Evolutionary conservation across 305 asterid species (phyloP).

Genomic region (Solanum chacoense): DNA sequence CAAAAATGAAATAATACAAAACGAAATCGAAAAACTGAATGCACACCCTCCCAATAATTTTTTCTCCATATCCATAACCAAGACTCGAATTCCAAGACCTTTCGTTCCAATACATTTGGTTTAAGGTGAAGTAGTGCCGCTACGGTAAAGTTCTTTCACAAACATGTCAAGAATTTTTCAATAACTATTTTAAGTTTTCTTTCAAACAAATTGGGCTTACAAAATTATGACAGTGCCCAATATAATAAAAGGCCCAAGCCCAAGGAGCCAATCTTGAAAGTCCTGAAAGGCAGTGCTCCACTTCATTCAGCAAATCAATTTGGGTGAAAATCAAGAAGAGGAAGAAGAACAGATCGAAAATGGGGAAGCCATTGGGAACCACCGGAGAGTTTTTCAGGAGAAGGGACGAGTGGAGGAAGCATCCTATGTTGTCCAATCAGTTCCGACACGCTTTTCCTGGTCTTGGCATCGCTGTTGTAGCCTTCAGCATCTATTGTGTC

Average conservation of each 20-base stretch:
- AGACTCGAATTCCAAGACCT: too few relatives aligned
- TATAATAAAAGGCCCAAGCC: not conserved
- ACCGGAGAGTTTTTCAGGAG: slow-evolving; percentile 88
- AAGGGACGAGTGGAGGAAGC: slow-evolving; percentile 61
- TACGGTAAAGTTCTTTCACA: too few relatives aligned
- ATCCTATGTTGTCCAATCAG: slow-evolving; percentile 49
- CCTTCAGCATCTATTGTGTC: slow-evolving; percentile 66
- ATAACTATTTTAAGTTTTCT: too few relatives aligned
- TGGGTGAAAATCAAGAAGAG: not conserved
- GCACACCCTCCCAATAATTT: too few relatives aligned
- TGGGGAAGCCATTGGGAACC: slow-evolving; percentile 53
- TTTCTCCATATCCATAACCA: too few relatives aligned
- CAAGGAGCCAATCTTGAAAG: not conserved
- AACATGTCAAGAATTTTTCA: too few relatives aligned
- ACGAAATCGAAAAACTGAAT: too few relatives aligned
- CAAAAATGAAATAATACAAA: too few relatives aligned
- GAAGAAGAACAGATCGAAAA: not conserved
- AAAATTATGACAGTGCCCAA: not conserved
- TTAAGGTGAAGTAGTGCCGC: too few relatives aligned
- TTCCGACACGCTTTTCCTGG: slow-evolving; percentile 86
- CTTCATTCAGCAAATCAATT: not conserved
- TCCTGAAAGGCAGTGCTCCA: not conserved
- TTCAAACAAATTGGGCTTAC: not conserved
- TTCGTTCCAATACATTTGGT: too few relatives aligned
- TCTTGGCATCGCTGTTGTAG: slow-evolving; percentile 68